Base-by-base conservation (phyloP, 1,284 basidiomycete genomes). In the Trametes sp. region DNA sequence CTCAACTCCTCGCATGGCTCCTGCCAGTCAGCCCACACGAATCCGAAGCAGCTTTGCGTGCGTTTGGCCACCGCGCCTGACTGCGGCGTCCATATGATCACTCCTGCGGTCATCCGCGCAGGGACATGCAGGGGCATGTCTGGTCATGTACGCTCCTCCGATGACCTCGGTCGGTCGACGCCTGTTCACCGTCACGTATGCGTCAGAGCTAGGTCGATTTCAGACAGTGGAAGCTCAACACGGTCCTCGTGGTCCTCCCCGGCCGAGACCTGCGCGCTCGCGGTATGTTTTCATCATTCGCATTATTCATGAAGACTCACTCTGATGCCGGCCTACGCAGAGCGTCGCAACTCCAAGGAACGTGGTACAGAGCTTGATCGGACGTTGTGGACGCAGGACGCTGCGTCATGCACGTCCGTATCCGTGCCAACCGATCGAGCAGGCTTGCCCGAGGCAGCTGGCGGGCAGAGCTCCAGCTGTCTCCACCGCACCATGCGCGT, bases 391-490 rank as follows among this genome's bases (percentile, higher is more conserved):
- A 44, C 5, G 41, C n/a, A 4, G 36, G 41, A 44, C 19, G 41
- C 41, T 44, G 41, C 42, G 42, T 45, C 42, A 45, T 24, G 21
- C 16, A 19, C 46, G n/a, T 13, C 28, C 1, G 56, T 57, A 57
- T 50, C 56, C 56, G 36, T 57, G 48, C 26, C 56, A 57, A 57
- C 56, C 56, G 48, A 50, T 57, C 56, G 29, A 10, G 19, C 46
- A 50, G 41, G 55, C 45, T 53, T 29, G 2, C 41, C 41, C 41
- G 35, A 42, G 21, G 42, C 21, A 24, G 28, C 13, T 2, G 38
- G 13, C 26, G 31, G 29, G 16, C 35, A 41, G 8, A 21, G 23
- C 7, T 26, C 21, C 42, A 45, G 11, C 6, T n/a, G 7, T 21
- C 42, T 45, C 42, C 42, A 23, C n/a, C 23, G 26, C 46, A 14